phyloP scores from a whole-genome alignment of 2,329 filamentous ascomycete species.

The Monilinia laxa region DNA sequence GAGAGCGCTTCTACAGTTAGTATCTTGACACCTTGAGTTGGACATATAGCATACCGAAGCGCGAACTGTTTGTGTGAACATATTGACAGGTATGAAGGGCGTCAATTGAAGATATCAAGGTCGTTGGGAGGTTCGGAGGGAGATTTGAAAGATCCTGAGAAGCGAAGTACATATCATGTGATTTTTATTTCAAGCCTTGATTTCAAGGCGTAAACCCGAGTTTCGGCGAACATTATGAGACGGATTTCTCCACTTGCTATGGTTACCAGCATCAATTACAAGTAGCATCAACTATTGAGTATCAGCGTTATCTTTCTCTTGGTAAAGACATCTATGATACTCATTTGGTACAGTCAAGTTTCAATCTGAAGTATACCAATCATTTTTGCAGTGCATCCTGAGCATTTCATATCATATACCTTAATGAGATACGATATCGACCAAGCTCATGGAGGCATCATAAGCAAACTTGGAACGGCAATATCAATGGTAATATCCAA shows the following conservation, averaged over 20 bases:
- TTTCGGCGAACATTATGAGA: slow-evolving; percentile 10
- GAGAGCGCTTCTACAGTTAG: slow-evolving; percentile 40
- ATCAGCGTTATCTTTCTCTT: neutral
- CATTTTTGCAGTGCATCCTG: neutral
- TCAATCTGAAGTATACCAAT: neutral
- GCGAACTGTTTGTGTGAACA: slow-evolving; percentile 41
- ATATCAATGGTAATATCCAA: neutral
- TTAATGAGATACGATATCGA: neutral
- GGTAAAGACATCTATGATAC: neutral
- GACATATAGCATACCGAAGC: slow-evolving; percentile 39
- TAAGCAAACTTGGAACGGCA: neutral
- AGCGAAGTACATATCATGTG: slow-evolving; percentile 24
- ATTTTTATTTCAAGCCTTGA: neutral
- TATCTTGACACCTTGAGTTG: slow-evolving; percentile 27
- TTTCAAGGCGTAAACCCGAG: neutral
- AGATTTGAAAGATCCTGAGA: slow-evolving; percentile 27
- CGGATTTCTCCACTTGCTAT: neutral
- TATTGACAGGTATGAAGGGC: slow-evolving; percentile 29
- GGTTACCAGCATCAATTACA: neutral
- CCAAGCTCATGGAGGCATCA: neutral
- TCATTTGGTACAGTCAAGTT: neutral
- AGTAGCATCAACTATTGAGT: neutral
- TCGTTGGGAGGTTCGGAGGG: slow-evolving; percentile 22
- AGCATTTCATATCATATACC: neutral
- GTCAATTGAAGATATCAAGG: slow-evolving; percentile 25